Percentiles rank a stretch among this genome's conserved stretches.
Conservation (phyloP, 225 moss, liverwort and hornwort genomes). For the Straminergon stramineum region DNA sequence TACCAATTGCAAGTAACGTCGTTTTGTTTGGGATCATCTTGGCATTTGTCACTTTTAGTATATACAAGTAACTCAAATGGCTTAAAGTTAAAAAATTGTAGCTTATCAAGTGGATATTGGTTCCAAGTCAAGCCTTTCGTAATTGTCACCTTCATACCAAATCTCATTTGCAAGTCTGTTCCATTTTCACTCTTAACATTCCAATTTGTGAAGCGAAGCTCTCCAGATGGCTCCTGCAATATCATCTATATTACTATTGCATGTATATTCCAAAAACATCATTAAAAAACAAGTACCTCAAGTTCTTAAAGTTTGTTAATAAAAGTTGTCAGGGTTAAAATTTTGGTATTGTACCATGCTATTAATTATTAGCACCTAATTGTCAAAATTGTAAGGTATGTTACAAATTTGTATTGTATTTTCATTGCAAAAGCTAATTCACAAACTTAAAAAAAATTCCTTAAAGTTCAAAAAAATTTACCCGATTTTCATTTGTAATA, state of each 20-base stretch:
- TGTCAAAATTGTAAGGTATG: background rate
- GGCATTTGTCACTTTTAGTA: background rate
- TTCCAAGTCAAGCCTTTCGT: background rate
- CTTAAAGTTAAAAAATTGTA: background rate
- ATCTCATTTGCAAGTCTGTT: slow-evolving; percentile 3
- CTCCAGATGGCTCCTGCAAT: slow-evolving; percentile 3
- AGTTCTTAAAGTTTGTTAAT: background rate
- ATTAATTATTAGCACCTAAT: background rate
- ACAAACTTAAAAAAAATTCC: fast-evolving
- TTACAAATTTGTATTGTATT: background rate
- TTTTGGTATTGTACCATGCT: background rate
- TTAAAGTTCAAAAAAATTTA: background rate
- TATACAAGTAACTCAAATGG: background rate
- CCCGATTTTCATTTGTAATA: slow-evolving; percentile 1
- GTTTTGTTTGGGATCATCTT: background rate
- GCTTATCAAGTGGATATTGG: slow-evolving; percentile 10
- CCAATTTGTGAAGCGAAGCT: slow-evolving; percentile 10
- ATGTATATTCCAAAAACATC: too few species aligned
- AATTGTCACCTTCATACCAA: background rate
- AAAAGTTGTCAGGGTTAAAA: background rate
- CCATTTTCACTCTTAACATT: slow-evolving; percentile 8
- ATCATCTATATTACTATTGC: background rate
- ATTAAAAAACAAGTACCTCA: background rate
- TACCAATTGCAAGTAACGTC: slow-evolving; percentile 19
- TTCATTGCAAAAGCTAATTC: too few species aligned